Evolutionary conservation across 2,329 filamentous ascomycete species (phyloP), one percentile per base, ranked within the genome.

Genomic region (Phialophora verrucosa): DNA sequence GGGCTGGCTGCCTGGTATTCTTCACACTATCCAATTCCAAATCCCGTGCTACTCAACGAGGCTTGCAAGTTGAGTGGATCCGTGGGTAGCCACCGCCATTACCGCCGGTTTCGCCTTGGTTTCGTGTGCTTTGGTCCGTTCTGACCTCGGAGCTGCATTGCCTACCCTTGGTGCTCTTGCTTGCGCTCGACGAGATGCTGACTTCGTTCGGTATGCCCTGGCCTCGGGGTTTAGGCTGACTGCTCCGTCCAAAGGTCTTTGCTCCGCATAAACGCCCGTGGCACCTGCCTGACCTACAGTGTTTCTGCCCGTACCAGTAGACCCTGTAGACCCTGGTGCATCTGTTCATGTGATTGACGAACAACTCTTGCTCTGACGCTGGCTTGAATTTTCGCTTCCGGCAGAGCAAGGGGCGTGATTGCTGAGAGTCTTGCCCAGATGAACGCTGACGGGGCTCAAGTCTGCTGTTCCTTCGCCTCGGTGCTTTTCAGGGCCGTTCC

Each of bases 21-120:
- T 10, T 31, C 31, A 31, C 31, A 10, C 31, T 2, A 7, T 31
- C 7, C 1, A 31, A 31, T 10, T 3, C 1, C 64, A 38, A n/a
- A 54, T 8, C 64, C 59, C 7, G 25, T 29, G 1, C 29, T 59
- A 55, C 20, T 63, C 10, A 25, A 66, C 27, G 32, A 23, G 10
- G 29, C 50, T n/a, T 12, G 63, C 31, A 44, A 32, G 4, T 3
- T 42, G 59, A 17, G 64, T 66, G 14, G 47, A 54, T 54, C 17
- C 63, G 7, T 62, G 51, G 64, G 54, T 29, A 14, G 63, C 59
- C 44, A 66, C 64, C 12, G 32, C 64, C 38, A 66, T 66, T 20
- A 63, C 59, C 4, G 31, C 35, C 14, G 53, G 64, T 6, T 63
- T 63, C 44, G 53, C 59, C 31, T 29, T 66, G 31, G 7, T 10